Evolutionary conservation across 306 rosid genomes (phyloP).

Genomic region (Pueraria montana): DNA sequence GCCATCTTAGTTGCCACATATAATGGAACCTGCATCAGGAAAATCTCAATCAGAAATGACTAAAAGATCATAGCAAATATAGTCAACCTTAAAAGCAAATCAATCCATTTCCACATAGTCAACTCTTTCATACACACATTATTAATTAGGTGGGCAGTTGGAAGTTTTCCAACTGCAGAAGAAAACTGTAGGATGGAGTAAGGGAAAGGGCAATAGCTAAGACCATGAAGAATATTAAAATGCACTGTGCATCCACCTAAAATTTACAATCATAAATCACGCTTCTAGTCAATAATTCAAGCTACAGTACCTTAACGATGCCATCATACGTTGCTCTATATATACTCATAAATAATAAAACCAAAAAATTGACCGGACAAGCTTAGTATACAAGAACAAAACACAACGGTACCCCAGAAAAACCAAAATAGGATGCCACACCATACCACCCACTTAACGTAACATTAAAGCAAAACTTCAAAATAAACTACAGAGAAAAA

Average conservation of each 20-base stretch:
- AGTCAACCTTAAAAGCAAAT: not conserved
- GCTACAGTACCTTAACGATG: conserved; percentile 12
- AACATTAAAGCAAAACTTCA: not conserved
- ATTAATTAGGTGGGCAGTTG: conserved; percentile 8
- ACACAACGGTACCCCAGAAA: not conserved
- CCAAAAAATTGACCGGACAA: conserved; percentile 7
- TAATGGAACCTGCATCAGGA: conserved; percentile 75
- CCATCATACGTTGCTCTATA: not conserved
- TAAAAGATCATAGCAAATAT: not conserved
- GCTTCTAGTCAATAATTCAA: conserved; percentile 15
- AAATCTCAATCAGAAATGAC: conserved; percentile 41
- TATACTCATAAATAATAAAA: not conserved
- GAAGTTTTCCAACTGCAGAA: not conserved
- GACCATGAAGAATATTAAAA: conserved; percentile 6
- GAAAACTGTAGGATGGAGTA: not conserved
- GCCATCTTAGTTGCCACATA: conserved; percentile 99
- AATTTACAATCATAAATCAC: not conserved
- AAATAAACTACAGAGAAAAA: not conserved
- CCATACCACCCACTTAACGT: not conserved
- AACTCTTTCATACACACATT: conserved; percentile 2
- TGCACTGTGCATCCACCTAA: conserved; percentile 8
- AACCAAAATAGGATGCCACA: conserved; percentile 10
- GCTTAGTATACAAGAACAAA: conserved; percentile 4
- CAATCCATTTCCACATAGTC: conserved; percentile 25
- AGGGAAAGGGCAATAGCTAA: not conserved